phyloP scores from a whole-genome alignment of 1,139 yeast species.

The Tardiomyces digboiensis region DNA sequence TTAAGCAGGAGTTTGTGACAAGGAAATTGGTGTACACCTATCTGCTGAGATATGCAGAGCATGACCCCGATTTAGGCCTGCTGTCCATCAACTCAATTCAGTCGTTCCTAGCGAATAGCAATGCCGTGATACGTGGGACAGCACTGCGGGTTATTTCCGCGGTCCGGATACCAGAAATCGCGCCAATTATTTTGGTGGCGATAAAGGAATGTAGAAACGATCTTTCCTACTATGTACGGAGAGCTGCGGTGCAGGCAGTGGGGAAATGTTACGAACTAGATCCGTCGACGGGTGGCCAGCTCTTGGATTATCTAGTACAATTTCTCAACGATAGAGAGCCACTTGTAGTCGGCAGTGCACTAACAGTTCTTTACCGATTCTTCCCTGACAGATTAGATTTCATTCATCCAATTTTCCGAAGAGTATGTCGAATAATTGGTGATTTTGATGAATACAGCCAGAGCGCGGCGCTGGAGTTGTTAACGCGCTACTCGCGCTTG shows the following conservation, averaged over 20 bases:
- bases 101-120: constrained; percentile 62
- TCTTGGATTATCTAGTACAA: constrained; percentile 40
- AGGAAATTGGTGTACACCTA: constrained; percentile 74
- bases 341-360: constrained; percentile 60
- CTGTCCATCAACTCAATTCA: constrained; percentile 89
- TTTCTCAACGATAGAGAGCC: constrained; percentile 55
- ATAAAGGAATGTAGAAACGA: constrained; percentile 63
- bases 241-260: constrained; percentile 72
- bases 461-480: constrained; percentile 44
- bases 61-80: constrained; percentile 81
- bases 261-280: constrained; percentile 48
- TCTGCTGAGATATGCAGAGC: constrained; percentile 67
- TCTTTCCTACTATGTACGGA: constrained; percentile 67
- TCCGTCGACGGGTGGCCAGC: constrained; percentile 33
- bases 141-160: constrained; percentile 77
- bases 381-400: constrained; percentile 51
- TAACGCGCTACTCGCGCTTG: constrained; percentile 55
- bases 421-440: constrained; percentile 44
- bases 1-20: constrained; percentile 58
- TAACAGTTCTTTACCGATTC: constrained; percentile 46
- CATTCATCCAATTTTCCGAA: constrained; percentile 62
- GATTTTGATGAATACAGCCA: constrained; percentile 78
- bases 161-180: constrained; percentile 66
- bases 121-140: constrained; percentile 57
- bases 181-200: constrained; percentile 69